Base-by-base conservation (phyloP, 306 rosid species). In the Gleditsia sinensis region DNA sequence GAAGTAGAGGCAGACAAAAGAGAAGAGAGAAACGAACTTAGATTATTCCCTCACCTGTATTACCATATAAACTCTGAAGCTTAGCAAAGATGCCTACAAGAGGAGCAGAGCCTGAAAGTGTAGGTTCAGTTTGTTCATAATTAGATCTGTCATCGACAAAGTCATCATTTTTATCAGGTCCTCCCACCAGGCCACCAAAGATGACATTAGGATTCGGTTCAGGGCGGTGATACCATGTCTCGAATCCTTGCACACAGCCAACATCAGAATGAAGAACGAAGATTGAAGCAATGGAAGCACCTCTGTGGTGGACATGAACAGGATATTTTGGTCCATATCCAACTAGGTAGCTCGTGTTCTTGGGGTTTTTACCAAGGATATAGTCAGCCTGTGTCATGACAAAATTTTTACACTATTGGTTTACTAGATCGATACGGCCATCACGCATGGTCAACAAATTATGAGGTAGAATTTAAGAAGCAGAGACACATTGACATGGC, bases 121-220 rank as follows among this genome's bases (percentile, higher is more conserved):
- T 88, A 16, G 97, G 96, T 78, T 92, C 97, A 30, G 94, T 85
- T 79, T 88, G 89, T 77, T 92, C 97, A 76, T 92, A 92, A 33
- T 80, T 82, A 54, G 96, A 86, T 49, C 96, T 83, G 16, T 92
- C 94, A 62, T 92, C 92, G 0, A 76, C 60, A 78, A 81, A 92
- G 30, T 33, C 50, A 57, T 92, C 97, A 65, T 88, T 82, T 64
- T 61, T 37, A 72, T 83, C 86, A 0, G 97, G 97, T 3, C 97
- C 97, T 20, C 97, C 97, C 42, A 92, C 96, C 55, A 92, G 92
- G 40, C 83, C 96, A 21, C 97, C 97, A 20, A 27, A 43, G 36
- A 90, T 53, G 77, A 84, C 78, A 68, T 92, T 92, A 14, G 97
- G 97, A 71, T 92, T 80, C 7, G 82, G 75, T 64, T 78, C 71